Conservation (phyloP, 2,329 filamentous ascomycete genomes). For the Paracoccidioides lutzii region DNA sequence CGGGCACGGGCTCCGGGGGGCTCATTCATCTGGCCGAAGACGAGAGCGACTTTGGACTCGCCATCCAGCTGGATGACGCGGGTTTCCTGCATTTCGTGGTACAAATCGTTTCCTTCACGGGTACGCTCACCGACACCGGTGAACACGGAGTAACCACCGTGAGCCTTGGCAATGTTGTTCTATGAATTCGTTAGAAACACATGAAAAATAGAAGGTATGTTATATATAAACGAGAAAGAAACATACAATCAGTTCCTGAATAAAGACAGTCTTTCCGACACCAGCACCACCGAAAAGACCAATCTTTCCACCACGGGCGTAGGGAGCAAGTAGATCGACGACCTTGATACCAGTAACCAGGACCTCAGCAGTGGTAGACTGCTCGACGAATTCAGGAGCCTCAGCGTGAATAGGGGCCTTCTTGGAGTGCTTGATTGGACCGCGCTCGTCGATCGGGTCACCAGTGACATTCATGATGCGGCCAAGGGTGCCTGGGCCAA, state of each 20-base stretch:
- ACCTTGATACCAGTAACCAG: constrained; percentile 99
- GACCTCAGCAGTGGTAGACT: constrained; percentile 92
- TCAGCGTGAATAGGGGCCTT: constrained; percentile 85
- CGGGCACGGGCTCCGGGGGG: constrained; percentile 98
- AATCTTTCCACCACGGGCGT: constrained; percentile 99
- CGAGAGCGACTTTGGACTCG: constrained; percentile 97
- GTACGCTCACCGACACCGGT: constrained; percentile 99
- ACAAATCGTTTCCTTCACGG: constrained; percentile 99
- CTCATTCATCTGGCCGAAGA: constrained; percentile 99
- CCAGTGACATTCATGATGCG: constrained; percentile 99
- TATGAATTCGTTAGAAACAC: constrained; percentile 20
- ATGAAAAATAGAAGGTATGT: constrained; percentile 1
- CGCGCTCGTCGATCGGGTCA: constrained; percentile 99
- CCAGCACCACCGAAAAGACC: constrained; percentile 99
- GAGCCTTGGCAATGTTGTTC: constrained; percentile 99
- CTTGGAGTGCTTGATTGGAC: constrained; percentile 90
- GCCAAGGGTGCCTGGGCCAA: constrained; percentile 83
- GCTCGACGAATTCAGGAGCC: constrained; percentile 80
- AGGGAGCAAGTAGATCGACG: constrained; percentile 95
- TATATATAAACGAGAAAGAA: not conserved
- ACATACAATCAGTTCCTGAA: constrained; percentile 92
- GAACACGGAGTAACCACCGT: constrained; percentile 99
- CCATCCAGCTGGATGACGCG: constrained; percentile 98
- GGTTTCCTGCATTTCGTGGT: constrained; percentile 99
- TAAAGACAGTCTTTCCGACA: constrained; percentile 99